These are phyloP conservation scores for Achlya hypogyna DNA, from an alignment of 352 stramenopile species.

Conservation along the genomic window DNA sequence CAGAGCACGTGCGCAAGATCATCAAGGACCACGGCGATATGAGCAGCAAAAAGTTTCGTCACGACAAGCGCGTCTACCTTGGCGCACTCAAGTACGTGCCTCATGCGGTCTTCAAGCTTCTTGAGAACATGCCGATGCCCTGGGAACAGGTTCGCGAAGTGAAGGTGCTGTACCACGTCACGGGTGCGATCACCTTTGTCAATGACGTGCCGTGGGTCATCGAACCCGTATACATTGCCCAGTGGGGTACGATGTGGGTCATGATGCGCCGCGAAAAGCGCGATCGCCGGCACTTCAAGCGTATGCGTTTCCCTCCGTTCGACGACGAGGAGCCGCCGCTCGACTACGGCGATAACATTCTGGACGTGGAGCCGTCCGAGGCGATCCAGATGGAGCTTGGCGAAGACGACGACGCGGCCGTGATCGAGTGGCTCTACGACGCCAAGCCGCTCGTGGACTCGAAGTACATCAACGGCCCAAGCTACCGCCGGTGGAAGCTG, in stretches of 20 bases:
- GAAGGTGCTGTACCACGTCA: constrained; percentile 99
- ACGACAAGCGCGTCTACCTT: constrained; percentile 98
- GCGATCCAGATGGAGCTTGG: constrained; percentile 96
- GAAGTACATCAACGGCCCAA: constrained; percentile 96
- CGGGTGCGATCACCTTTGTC: constrained; percentile 99
- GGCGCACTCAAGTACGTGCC: constrained; percentile 99
- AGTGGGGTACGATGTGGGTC: constrained; percentile 99
- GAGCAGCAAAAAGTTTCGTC: constrained; percentile 98
- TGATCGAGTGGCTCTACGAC: constrained; percentile 99
- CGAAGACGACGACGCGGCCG: constrained; percentile 89
- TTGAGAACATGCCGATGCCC: constrained; percentile 99
- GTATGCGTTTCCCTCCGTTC: constrained; percentile 99
- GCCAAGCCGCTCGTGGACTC: constrained; percentile 86
- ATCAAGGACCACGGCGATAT: constrained; percentile 99
- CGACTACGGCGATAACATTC: constrained; percentile 95
- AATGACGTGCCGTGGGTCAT: constrained; percentile 99
- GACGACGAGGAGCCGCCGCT: constrained; percentile 98
- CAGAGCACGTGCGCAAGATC: constrained; percentile 99
- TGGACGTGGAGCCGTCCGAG: constrained; percentile 95
- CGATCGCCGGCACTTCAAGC: constrained; percentile 98
- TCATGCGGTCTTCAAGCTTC: constrained; percentile 98
- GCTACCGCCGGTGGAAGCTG: constrained; percentile 96
- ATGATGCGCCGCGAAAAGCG: constrained; percentile 99
- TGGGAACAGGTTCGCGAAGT: constrained; percentile 99
- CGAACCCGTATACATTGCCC: constrained; percentile 98